phyloP scores from a whole-genome alignment of 1,139 yeast genomes.

The Magnusiomyces suaveolens region DNA sequence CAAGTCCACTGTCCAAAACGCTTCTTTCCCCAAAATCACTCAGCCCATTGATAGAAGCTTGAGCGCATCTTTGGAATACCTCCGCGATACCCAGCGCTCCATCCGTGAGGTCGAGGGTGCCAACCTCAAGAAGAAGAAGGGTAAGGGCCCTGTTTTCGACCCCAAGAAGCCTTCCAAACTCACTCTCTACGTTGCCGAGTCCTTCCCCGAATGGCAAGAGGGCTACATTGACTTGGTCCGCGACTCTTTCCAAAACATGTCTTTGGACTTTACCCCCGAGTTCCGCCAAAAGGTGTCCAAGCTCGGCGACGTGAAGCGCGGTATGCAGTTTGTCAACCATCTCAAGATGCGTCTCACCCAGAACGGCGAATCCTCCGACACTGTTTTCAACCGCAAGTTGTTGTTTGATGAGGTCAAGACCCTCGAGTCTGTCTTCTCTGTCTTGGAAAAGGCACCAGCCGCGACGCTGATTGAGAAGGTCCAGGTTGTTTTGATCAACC shows the following conservation, averaged over 20 bases:
- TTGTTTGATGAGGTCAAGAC: slow-evolving; percentile 68
- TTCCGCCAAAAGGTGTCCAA: slow-evolving; percentile 33
- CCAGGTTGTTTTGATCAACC: slow-evolving; percentile 46
- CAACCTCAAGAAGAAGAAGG: slow-evolving; percentile 77
- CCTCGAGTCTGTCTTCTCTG: slow-evolving; percentile 43
- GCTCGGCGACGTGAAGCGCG: slow-evolving; percentile 63
- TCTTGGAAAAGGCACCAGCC: slow-evolving; percentile 58
- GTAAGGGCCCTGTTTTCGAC: slow-evolving; percentile 56
- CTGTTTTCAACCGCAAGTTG: slow-evolving; percentile 81
- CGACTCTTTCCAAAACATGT: slow-evolving; percentile 50
- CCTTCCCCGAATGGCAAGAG: slow-evolving; percentile 97
- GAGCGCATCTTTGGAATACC: slow-evolving; percentile 64
- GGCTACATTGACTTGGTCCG: slow-evolving; percentile 75
- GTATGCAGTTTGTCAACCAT: slow-evolving; percentile 90
- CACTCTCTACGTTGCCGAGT: slow-evolving; percentile 59
- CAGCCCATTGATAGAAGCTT: slow-evolving; percentile 54
- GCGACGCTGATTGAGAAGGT: slow-evolving; percentile 49
- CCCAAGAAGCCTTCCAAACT: slow-evolving; percentile 61
- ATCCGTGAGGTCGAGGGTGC: slow-evolving; percentile 90
- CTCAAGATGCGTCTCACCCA: slow-evolving; percentile 64
- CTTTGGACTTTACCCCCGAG: slow-evolving; percentile 28
- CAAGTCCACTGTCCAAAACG: slow-evolving; percentile 51
- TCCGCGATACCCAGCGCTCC: slow-evolving; percentile 66
- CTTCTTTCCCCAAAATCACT: slow-evolving; percentile 66
- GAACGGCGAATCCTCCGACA: slow-evolving; percentile 45